Base-by-base conservation (phyloP, 345 rosid genomes). In the Salix exigua region DNA sequence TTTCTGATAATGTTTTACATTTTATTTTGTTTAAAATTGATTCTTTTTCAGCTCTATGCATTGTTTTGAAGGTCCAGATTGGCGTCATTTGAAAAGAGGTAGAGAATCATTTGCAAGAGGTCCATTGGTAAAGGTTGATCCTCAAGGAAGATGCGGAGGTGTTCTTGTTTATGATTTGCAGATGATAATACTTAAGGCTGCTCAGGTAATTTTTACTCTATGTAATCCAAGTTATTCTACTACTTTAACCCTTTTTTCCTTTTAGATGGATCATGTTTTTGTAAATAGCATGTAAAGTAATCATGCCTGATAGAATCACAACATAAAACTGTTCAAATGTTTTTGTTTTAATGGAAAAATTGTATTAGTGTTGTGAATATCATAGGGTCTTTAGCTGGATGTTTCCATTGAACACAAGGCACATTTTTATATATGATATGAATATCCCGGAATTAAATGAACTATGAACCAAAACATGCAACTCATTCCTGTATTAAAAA, bases 131-230 rank as follows among this genome's bases (percentile, higher is more conserved):
- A 93, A 90, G 85, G 94, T 88, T 84, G 98, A 96, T 89, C 99
- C 99, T 75, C 98, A 93, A 86, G 99, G 99, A 83, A 92, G 99
- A 86, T 96, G 99, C 70, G 88, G 91, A 8, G 91, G 95, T 46
- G 88, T 89, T 85, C 99, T 96, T 87, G 87, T 96, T 84, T 96
- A 89, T 81, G 97, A 86, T 87, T 85, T 89, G 90, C 99, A 96
- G 90, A 90, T 96, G 99, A 87, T 91, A 83, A 85, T 96, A 80
- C 97, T 93, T 76, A 93, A 89, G 91, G 95, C 98, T 85, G 87
- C 90, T 62, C 98, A 93, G 99, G 99, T 96, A 78, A 30, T 26
- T 28, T 67, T 33, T 17, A 37, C 17, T 25, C 42, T 51, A 2
- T 38, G 5, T 68, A 23, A 61, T 62, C 62, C 33, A 16, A 68